Evolutionary conservation across 2,329 filamentous ascomycete genomes (phyloP), one percentile per base, ranked within the genome.

Genomic region (Diaporthe longicolla): DNA sequence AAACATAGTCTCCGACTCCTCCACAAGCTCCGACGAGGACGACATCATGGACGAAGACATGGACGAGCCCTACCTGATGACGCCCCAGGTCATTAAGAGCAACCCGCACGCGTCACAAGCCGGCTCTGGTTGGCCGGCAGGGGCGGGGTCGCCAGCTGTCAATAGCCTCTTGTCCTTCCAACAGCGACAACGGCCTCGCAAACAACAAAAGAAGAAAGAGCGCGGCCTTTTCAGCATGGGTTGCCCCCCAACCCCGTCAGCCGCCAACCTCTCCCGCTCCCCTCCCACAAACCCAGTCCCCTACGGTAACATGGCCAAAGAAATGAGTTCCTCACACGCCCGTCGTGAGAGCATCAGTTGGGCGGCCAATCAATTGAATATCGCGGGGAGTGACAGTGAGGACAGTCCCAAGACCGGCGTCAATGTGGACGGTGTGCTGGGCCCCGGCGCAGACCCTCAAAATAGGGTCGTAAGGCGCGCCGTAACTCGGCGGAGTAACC

Each of bases 331-430:
- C 52, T 77, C 85, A 5, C 86, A 88, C 52, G 89, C 93, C 11
- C 89, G 96, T 58, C 89, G 96, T 57, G 95, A 98, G 82, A 98
- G 95, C 82, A 92, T 98, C 75, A 97, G 94, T 77, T 92, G 97
- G 86, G 95, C 95, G 50, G 95, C 95, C 21, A 95, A 97, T 77
- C 95, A 97, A 78, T 85, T 98, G 26, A 93, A 97, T 77, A 93
- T 98, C 50, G 92, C 90, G 70, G 90, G 94, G 5, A 95, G 93
- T 77, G 95, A 98, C 79, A 94, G 93, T 79, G 93, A 94, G 19
- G 94, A 96, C 76, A 91, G 90, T 77, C 85, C 83, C 7, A 87
- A 86, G 75, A 63, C 78, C 2, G 88, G 86, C 50, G 82, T 81
- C 24, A 84, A 89, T 70, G 85, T 86, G 24, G 86, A 87, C 61